phyloP scores from a whole-genome alignment of 192 early-diverging fungal genomes.

The Rhizophagus sp. region DNA sequence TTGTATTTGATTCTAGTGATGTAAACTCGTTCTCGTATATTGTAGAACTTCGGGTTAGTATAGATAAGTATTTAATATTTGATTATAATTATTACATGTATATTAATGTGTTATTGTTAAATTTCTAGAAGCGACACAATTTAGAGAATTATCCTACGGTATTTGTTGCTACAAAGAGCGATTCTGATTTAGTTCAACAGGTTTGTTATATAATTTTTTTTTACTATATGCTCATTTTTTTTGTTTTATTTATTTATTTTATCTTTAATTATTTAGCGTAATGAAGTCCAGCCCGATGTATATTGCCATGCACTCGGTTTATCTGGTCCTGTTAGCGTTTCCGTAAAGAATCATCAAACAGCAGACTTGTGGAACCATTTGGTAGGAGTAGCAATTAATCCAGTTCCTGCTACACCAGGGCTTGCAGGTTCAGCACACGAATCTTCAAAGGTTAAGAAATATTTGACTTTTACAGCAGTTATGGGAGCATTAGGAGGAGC shows the following conservation, averaged over 20 bases:
- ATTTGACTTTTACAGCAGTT: constrained; percentile 42
- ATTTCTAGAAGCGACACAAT: constrained; percentile 72
- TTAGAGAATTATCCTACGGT: constrained; percentile 83
- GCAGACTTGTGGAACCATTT: constrained; percentile 89
- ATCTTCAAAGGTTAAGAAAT: constrained; percentile 34
- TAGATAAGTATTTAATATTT: not conserved
- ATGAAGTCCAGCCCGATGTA: constrained; percentile 87
- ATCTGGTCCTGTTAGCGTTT: constrained; percentile 87
- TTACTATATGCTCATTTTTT: not conserved
- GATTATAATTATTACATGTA: constrained; percentile 11
- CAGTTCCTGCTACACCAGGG: constrained; percentile 49
- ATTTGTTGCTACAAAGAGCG: constrained; percentile 95
- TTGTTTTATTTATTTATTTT: not conserved
- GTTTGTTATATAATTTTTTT: constrained; percentile 25
- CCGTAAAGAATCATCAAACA: constrained; percentile 80
- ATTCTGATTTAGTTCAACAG: constrained; percentile 85
- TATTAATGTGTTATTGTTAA: not conserved
- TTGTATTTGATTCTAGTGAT: constrained; percentile 95
- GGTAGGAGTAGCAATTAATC: constrained; percentile 83
- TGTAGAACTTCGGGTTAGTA: constrained; percentile 71
- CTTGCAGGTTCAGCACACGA: constrained; percentile 36
- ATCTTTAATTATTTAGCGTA: constrained; percentile 38
- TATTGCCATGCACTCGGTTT: constrained; percentile 89
- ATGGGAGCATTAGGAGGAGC: constrained; percentile 41
- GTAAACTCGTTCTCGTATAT: constrained; percentile 93